Conservation (phyloP, 2,329 filamentous ascomycete species). For the Furcasterigmium furcatum region DNA sequence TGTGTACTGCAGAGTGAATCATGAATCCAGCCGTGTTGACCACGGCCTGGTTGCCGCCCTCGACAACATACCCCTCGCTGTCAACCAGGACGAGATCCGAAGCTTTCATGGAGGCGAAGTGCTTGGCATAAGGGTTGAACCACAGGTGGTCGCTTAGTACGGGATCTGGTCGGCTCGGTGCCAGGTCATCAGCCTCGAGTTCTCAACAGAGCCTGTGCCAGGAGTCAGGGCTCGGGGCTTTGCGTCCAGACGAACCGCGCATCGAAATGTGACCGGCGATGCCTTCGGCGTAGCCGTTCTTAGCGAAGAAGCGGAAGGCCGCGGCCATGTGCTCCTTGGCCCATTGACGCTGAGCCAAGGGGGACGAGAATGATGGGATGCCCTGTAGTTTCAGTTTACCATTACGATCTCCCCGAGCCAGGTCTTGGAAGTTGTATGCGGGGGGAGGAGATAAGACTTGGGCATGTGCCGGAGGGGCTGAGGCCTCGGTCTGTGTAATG, state of each 20-base stretch:
- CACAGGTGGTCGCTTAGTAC: conserved; percentile 56
- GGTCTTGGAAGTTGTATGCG: neutral
- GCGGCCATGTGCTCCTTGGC: conserved; percentile 35
- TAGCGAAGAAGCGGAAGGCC: conserved; percentile 56
- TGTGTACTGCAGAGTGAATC: conserved; percentile 60
- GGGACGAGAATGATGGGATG: neutral
- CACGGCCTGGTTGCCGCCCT: conserved; percentile 45
- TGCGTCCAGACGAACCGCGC: too few species aligned
- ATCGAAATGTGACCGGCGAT: conserved; percentile 62
- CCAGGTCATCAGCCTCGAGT: too few species aligned
- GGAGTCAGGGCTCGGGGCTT: too few species aligned
- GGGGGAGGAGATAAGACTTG: neutral
- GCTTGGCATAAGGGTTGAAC: conserved; percentile 63
- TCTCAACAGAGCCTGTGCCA: too few species aligned
- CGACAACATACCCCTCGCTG: conserved; percentile 57
- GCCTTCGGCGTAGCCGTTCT: conserved; percentile 55
- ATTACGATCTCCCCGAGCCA: neutral
- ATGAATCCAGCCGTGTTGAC: conserved; percentile 42
- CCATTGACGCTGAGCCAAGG: conserved; percentile 20
- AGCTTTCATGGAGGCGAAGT: conserved; percentile 58
- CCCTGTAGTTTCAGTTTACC: neutral
- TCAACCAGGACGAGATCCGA: conserved; percentile 65
- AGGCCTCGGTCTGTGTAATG: neutral
- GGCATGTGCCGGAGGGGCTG: neutral
- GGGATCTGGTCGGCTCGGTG: too few species aligned